These are phyloP conservation scores for Helotiales sp. DNA, from an alignment of 2,329 filamentous ascomycete species.

Conservation along the genomic window DNA sequence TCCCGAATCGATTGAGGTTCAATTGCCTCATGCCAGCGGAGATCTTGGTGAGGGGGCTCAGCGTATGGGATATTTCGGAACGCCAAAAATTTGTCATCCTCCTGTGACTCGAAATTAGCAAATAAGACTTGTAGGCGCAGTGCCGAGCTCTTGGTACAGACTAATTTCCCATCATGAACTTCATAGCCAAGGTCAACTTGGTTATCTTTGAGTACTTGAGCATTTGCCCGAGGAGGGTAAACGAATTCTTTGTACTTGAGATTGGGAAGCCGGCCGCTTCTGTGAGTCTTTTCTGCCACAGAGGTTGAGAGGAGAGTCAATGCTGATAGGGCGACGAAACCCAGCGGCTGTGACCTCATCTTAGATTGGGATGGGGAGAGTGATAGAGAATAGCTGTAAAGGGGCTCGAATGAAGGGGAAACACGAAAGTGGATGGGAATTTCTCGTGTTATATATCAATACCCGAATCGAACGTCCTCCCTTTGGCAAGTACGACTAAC, in stretches of 20 bases:
- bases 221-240: neutral
- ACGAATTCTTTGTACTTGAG: constrained; percentile 5
- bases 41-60: neutral
- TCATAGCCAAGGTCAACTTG: constrained; percentile 10
- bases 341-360: constrained; percentile 9
- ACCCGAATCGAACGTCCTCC: no score
- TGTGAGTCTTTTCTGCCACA: neutral
- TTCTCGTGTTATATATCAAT: no score
- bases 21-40: neutral
- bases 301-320: neutral
- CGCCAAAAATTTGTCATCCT: neutral
- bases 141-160: neutral
- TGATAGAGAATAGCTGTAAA: no score
- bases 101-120: neutral
- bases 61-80: constrained; percentile 11
- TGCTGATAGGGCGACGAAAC: neutral
- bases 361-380: neutral
- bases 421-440: no score
- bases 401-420: neutral
- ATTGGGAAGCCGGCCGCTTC: neutral
- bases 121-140: neutral
- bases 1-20: neutral
- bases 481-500: no score
- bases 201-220: neutral
- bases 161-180: constrained; percentile 1